Evolutionary conservation across 2,329 filamentous ascomycete species (phyloP).

Genomic region (Epichloe scottii): DNA sequence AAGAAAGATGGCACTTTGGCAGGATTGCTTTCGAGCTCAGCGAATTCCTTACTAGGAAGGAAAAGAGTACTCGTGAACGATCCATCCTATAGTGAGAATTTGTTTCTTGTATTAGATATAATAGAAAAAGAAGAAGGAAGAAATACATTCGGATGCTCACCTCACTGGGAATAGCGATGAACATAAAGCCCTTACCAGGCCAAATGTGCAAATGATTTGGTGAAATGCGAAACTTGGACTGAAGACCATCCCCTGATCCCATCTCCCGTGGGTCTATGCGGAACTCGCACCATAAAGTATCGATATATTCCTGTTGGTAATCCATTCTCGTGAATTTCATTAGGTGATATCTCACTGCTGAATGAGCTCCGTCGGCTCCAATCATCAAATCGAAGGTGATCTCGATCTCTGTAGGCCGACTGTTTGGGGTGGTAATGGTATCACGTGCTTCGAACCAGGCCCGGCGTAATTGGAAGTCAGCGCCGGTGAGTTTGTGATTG

Average conservation of each 20-base stretch:
- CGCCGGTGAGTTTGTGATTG: constrained; percentile 83
- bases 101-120: constrained; percentile 7
- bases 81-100: constrained; percentile 47
- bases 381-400: constrained; percentile 86
- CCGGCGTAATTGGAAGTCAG: constrained; percentile 64
- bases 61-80: constrained; percentile 95
- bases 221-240: constrained; percentile 59
- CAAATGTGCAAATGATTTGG: constrained; percentile 95
- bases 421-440: constrained; percentile 19
- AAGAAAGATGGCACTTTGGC: constrained; percentile 60
- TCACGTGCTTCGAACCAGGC: constrained; percentile 72
- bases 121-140: neutral
- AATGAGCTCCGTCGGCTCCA: constrained; percentile 91
- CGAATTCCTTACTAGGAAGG: constrained; percentile 59
- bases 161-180: constrained; percentile 80
- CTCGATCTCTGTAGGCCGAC: constrained; percentile 59
- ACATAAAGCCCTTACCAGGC: constrained; percentile 92
- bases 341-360: constrained; percentile 76
- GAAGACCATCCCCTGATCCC: constrained; percentile 15
- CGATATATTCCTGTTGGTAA: constrained; percentile 90
- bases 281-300: constrained; percentile 96
- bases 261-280: constrained; percentile 48
- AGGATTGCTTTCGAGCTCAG: constrained; percentile 50
- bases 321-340: constrained; percentile 92
- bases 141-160: constrained; percentile 23